A percentile compares a stretch with the other conserved stretches of the same genome.
phyloP scores from a whole-genome alignment of 305 asterid genomes.

The Fraxinus sp. region DNA sequence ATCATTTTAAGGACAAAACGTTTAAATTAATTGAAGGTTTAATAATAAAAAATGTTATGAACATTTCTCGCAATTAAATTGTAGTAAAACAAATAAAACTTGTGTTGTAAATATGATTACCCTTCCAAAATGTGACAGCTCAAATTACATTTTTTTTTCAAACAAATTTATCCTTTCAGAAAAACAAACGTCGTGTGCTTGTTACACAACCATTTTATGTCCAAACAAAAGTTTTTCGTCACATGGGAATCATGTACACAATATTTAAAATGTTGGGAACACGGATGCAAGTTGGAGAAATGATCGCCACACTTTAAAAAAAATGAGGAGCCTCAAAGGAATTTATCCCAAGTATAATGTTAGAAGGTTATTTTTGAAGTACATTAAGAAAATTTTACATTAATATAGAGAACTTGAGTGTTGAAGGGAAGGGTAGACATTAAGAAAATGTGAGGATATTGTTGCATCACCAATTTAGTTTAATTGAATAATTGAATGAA shows the following conservation, averaged over 20 bases:
- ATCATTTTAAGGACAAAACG: neutral
- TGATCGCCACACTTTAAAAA: neutral
- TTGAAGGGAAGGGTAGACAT: neutral
- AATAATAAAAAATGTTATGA: neutral
- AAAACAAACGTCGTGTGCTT: neutral
- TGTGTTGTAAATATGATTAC: neutral
- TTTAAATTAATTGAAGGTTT: neutral
- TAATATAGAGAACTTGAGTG: neutral
- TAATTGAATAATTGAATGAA: conserved; percentile 9
- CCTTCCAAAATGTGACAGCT: neutral
- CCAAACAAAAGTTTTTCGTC: neutral
- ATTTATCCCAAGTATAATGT: too few relatives aligned
- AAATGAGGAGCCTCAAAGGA: neutral
- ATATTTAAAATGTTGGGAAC: neutral
- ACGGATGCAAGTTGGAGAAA: neutral
- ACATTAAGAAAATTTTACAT: neutral
- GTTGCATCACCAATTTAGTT: neutral
- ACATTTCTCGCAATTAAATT: neutral
- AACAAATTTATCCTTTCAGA: neutral
- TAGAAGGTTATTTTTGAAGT: too few relatives aligned
- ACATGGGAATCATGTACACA: neutral
- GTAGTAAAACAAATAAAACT: neutral
- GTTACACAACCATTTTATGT: too few relatives aligned
- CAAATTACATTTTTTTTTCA: neutral
- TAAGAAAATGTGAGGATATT: neutral